Evolutionary conservation across 208 protist species (phyloP).

Genomic region (Acanthamoeba rhysodes): DNA sequence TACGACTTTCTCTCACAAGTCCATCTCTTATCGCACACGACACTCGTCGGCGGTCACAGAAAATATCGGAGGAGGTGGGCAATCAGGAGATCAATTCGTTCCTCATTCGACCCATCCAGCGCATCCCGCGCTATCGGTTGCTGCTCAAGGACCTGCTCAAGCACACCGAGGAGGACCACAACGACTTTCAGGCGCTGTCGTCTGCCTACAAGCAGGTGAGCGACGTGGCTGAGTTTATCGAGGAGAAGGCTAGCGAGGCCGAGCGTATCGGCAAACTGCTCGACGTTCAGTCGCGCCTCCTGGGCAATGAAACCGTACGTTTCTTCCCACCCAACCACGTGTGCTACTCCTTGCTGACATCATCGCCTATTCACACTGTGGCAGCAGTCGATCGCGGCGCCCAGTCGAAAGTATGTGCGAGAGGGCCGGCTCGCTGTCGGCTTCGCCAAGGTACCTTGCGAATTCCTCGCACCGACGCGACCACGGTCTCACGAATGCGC

Average conservation of each 20-base stretch:
- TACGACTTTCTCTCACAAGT: not conserved
- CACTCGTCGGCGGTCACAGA: not conserved
- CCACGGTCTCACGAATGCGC: not conserved
- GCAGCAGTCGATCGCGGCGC: not conserved
- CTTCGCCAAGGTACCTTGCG: not conserved
- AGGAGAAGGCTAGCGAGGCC: constrained; percentile 55
- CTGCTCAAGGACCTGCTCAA: constrained; percentile 74
- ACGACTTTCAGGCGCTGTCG: constrained; percentile 16
- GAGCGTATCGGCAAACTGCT: constrained; percentile 63
- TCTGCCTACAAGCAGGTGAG: constrained; percentile 41
- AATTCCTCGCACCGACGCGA: not conserved
- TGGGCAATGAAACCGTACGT: constrained; percentile 51
- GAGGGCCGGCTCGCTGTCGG: constrained; percentile 10
- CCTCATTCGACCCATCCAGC: constrained; percentile 72
- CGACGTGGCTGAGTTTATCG: constrained; percentile 65
- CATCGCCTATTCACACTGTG: not conserved
- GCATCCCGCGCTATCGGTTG: constrained; percentile 74
- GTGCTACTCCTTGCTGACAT: not conserved
- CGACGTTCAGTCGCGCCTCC: constrained; percentile 39
- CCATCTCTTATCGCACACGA: not conserved
- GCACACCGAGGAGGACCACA: constrained; percentile 67
- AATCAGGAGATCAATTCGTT: constrained; percentile 53
- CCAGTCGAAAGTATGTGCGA: constrained; percentile 56
- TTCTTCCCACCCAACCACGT: not conserved
- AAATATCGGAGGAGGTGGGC: not conserved